Percentiles rank a stretch among this genome's conserved stretches.
Conservation (phyloP, 2,329 filamentous ascomycete genomes). For the Colletotrichum plurivorum region DNA sequence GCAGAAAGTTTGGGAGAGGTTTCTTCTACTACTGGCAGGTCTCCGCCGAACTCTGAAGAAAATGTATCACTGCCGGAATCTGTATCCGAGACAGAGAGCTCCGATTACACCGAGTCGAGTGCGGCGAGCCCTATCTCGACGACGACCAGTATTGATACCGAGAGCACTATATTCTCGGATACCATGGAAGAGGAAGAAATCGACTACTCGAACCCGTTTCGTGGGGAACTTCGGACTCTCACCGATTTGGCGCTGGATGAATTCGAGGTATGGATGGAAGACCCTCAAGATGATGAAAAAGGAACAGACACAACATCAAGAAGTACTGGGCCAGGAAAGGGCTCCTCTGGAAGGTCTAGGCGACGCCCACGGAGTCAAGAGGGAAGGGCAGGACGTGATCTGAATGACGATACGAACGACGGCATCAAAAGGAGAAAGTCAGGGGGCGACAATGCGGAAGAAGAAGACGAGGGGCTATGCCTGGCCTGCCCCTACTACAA, state of each 20-base stretch:
- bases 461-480: not conserved
- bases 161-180: too few relatives aligned
- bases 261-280: not conserved
- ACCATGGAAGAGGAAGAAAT: too few relatives aligned
- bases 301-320: not conserved
- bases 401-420: not conserved
- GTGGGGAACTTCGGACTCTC: not conserved
- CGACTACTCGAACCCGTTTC: too few relatives aligned
- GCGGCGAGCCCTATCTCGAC: too few relatives aligned
- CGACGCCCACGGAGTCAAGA: not conserved
- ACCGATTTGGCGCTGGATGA: not conserved
- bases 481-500: conserved; percentile 16
- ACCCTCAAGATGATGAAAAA: not conserved
- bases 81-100: too few relatives aligned
- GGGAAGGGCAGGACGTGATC: not conserved
- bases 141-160: too few relatives aligned
- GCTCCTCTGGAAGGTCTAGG: not conserved
- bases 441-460: not conserved
- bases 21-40: too few relatives aligned
- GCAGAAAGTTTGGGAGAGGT: too few relatives aligned
- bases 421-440: not conserved
- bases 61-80: too few relatives aligned
- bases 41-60: too few relatives aligned
- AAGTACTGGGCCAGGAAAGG: not conserved
- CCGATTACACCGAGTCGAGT: not conserved